Base-by-base conservation (phyloP, 1,284 basidiomycete genomes). In the Tetrapyrgos nigripes region DNA sequence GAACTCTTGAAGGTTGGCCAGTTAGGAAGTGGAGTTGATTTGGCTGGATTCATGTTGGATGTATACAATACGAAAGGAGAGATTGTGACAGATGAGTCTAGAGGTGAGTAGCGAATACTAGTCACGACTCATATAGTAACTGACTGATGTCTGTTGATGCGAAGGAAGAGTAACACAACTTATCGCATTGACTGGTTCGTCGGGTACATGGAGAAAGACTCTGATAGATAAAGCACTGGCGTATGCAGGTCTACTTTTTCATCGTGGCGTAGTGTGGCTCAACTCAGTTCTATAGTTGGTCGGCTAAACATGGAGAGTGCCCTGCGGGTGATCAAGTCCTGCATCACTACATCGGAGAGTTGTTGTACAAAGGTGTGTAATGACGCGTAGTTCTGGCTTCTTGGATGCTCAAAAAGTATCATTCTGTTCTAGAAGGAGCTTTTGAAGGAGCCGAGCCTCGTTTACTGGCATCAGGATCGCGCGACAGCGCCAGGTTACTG, bases 1-100 rank as follows among this genome's bases (percentile, higher is more conserved):
- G 92, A 94, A 71, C 79, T 98, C 50, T 79, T 97, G 64, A 97
- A 97, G 77, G 81, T 83, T 11, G 91, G 90, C 4, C 93, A 97
- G 70, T 81, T 85, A n/a, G 96, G 94, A 1, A 94, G 91, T 66
- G 95, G 95, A 2, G 87, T 88, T 1, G 96, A 98, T 80, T 81
- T 97, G 33, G 79, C 88, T 0, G 75, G 80, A 40, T 92, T 93
- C 67, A 70, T 97, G 73, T 70, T 97, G 58, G 92, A 94, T 60
- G 88, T 92, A 4, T 95, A 94, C 73, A 87, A 91, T 49, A 82
- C 72, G 28, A 89, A 91, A 68, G 84, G 82, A 11, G 88, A 90
- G 66, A 65, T 64, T 1, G 88, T 94, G 1, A 81, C 74, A 4
- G 90, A 93, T 21, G 89, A 91, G 64, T 90, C 89, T 59, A 83